Conservation (phyloP, 169 alveolate species). For the Babesia gibsoni region DNA sequence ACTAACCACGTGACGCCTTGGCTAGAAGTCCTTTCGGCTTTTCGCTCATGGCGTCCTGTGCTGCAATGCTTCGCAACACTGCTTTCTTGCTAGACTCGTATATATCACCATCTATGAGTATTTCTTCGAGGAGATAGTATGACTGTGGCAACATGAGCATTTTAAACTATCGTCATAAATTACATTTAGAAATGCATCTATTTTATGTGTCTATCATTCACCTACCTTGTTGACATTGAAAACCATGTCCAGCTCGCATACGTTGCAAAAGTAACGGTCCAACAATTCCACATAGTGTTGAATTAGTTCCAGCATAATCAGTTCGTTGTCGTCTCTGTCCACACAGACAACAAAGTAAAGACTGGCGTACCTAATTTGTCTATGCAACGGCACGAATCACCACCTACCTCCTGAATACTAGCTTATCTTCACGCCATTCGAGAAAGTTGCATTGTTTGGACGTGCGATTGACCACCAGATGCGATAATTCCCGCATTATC, state of each 20-base stretch:
- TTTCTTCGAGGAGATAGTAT: slow-evolving; percentile 84
- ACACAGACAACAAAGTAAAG: slow-evolving; percentile 95
- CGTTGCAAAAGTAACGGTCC: slow-evolving; percentile 98
- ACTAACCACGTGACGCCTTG: not conserved
- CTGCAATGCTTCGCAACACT: slow-evolving; percentile 87
- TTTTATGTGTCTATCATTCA: too few species aligned
- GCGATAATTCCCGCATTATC: slow-evolving; percentile 87
- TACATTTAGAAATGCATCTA: not conserved
- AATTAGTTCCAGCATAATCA: slow-evolving; percentile 91
- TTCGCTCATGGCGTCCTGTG: slow-evolving; percentile 93
- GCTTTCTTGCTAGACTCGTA: slow-evolving; percentile 92
- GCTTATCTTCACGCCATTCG: slow-evolving; percentile 95
- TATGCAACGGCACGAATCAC: not conserved
- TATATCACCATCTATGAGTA: slow-evolving; percentile 89
- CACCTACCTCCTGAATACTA: slow-evolving; percentile 91
- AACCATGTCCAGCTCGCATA: slow-evolving; percentile 98
- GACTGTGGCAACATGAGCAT: slow-evolving; percentile 64
- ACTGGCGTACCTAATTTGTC: slow-evolving; percentile 91
- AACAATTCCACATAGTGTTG: slow-evolving; percentile 97
- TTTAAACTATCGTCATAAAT: not conserved
- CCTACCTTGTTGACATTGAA: slow-evolving; percentile 94
- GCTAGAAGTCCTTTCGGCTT: slow-evolving; percentile 77
- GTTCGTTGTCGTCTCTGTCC: slow-evolving; percentile 95
- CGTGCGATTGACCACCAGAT: slow-evolving; percentile 88
- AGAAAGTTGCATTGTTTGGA: slow-evolving; percentile 94